phyloP scores from a whole-genome alignment of 2,329 filamentous ascomycete species.

The Ascomycota sp. region DNA sequence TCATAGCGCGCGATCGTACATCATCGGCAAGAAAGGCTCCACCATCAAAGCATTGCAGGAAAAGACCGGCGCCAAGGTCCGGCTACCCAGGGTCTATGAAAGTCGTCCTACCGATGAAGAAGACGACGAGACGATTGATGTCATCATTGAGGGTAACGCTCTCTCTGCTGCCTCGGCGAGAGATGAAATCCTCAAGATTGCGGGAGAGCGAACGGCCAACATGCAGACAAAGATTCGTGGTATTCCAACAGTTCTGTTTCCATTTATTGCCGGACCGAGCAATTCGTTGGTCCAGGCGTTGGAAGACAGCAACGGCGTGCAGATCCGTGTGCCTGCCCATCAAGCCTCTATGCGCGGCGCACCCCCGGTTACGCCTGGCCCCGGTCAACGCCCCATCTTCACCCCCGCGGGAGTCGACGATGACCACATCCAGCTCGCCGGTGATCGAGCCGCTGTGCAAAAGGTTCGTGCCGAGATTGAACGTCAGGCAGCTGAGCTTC shows the following conservation, averaged over 20 bases:
- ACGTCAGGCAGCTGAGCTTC: conserved; percentile 51
- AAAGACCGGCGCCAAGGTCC: conserved; percentile 71
- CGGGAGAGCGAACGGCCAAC: conserved; percentile 62
- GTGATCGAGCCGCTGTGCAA: conserved; percentile 65
- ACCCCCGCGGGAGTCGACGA: conserved; percentile 41
- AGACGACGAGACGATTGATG: conserved; percentile 64
- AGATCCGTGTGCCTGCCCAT: conserved; percentile 64
- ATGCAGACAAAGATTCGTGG: conserved; percentile 61
- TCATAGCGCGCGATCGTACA: conserved; percentile 59
- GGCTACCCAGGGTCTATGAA: conserved; percentile 64
- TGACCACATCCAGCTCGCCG: conserved; percentile 63
- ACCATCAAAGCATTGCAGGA: conserved; percentile 80
- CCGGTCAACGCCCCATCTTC: conserved; percentile 48
- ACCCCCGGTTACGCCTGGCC: conserved; percentile 36
- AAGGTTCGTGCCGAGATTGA: conserved; percentile 64
- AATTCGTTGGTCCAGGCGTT: conserved; percentile 45
- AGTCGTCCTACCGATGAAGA: conserved; percentile 29
- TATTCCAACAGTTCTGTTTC: conserved; percentile 81
- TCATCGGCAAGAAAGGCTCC: conserved; percentile 79
- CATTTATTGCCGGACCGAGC: conserved; percentile 70
- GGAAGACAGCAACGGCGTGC: conserved; percentile 56
- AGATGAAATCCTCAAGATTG: conserved; percentile 68
- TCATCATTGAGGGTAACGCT: conserved; percentile 76
- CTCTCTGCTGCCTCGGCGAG: conserved; percentile 67
- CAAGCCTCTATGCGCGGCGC: conserved; percentile 51